Base-by-base conservation (phyloP, 148 eudicot species). In the Hydrangea macrophylla region DNA sequence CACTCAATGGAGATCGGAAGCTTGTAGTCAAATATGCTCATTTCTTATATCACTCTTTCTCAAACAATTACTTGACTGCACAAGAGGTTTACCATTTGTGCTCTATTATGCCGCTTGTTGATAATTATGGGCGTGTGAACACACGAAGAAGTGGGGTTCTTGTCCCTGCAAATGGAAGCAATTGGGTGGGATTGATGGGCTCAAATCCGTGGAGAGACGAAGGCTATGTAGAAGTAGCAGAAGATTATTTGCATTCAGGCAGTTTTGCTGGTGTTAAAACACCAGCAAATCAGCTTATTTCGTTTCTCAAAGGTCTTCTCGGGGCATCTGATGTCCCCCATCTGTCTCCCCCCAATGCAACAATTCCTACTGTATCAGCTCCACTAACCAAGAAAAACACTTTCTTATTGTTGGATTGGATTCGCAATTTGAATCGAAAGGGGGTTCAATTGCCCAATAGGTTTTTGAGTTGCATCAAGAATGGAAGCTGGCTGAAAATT, bases 111-210 rank as follows among this genome's bases (percentile, higher is more conserved):
- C 91, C 89, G 37, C 64, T 86, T 2, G 69, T 86, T 18, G 75
- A 84, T 54, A 70, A 67, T 8, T 78, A 73, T 68, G 85, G 88
- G 12, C n/a, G 36, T 17, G 66, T 86, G 45, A 45, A 36, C 37
- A 20, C n/a, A 13, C 0, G 5, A 10, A 42, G 78, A 42, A 48
- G 57, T 23, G 77, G 73, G 30, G 81, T 82, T 53, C 83, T 88
- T 64, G 81, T 88, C 60, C 95, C 95, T 51, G 84, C 90, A 0
- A 76, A 73, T 7, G 84, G 79, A 17, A 89, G 96, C 82, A 78
- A 76, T 58, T 89, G 92, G 92, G 79, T 81, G 3, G 73, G 73
- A 40, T 65, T 89, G 53, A 60, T 84, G 23, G 84, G 87, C 55
- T 79, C 86, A 28, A 83, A 84, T 74, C 83, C 82, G 7, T 89